Percentiles rank a stretch among this genome's conserved stretches.
These are phyloP conservation scores for Pontederia paniculata DNA, from an alignment of 176 grass and related monocot genomes.

Conservation along the genomic window DNA sequence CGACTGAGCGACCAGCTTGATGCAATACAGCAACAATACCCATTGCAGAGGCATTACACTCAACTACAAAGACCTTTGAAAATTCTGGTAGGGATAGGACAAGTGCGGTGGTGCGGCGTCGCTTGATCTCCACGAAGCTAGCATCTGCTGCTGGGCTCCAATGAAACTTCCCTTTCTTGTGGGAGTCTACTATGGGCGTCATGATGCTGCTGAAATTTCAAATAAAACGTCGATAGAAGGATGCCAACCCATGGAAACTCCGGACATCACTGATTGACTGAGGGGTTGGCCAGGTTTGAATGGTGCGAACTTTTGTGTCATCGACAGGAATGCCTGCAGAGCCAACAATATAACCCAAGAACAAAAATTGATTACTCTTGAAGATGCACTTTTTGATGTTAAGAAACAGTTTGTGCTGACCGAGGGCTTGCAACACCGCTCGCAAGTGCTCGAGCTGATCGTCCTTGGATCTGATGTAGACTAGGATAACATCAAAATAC, in stretches of 20 bases:
- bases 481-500: background rate
- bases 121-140: background rate
- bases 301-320: background rate
- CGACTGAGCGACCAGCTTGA: background rate
- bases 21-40: background rate
- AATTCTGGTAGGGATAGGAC: background rate
- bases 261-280: background rate
- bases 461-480: background rate
- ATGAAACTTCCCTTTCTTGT: background rate
- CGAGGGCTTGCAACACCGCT: no score
- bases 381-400: background rate
- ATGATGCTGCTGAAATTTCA: background rate
- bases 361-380: background rate
- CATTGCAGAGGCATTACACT: background rate
- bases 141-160: background rate
- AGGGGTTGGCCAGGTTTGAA: background rate
- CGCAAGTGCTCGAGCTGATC: background rate
- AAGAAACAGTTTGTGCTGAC: no score
- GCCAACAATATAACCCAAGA: background rate
- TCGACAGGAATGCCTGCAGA: background rate
- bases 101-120: background rate
- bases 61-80: no score
- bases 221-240: background rate
- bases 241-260: background rate
- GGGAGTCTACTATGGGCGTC: background rate